Evolutionary conservation across 2,329 filamentous ascomycete genomes (phyloP).

Genomic region (Claviceps capensis): DNA sequence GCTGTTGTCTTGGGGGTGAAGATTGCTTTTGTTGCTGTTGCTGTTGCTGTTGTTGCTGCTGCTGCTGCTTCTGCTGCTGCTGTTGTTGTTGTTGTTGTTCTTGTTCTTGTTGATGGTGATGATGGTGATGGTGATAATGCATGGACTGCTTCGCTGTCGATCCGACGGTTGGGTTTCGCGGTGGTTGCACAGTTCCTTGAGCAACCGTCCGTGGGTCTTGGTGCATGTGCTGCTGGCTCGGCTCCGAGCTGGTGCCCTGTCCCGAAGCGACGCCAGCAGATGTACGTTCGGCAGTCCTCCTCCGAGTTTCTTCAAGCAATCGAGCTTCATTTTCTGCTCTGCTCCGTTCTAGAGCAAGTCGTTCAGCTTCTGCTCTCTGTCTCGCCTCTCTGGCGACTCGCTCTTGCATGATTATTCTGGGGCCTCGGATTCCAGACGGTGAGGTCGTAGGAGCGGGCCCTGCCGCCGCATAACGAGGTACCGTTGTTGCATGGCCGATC

Average conservation of each 20-base stretch:
- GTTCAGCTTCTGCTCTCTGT: slow-evolving; percentile 53
- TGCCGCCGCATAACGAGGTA: slow-evolving; percentile 31
- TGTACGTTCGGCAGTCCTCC: slow-evolving; percentile 47
- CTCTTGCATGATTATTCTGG: slow-evolving; percentile 84
- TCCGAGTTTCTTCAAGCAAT: slow-evolving; percentile 40
- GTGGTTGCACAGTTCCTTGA: slow-evolving; percentile 13
- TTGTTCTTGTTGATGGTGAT: neutral
- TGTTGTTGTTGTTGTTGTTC: slow-evolving; percentile 4
- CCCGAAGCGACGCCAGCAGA: slow-evolving; percentile 33
- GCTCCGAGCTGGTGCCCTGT: slow-evolving; percentile 17
- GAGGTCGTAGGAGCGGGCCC: slow-evolving; percentile 39
- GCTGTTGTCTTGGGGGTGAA: neutral
- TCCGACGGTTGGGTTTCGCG: slow-evolving; percentile 4
- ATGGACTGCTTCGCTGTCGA: slow-evolving; percentile 7
- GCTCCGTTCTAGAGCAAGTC: slow-evolving; percentile 37
- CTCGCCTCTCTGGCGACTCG: slow-evolving; percentile 64
- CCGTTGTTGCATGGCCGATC: slow-evolving; percentile 38
- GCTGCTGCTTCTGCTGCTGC: neutral
- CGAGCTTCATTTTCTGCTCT: slow-evolving; percentile 44
- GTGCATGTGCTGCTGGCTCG: slow-evolving; percentile 12
- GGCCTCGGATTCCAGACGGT: slow-evolving; percentile 61
- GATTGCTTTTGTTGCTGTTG: neutral
- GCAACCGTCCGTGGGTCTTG: slow-evolving; percentile 19
- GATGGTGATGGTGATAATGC: slow-evolving; percentile 8
- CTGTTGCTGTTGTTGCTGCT: slow-evolving; percentile 3